Conservation (phyloP, 164 flowering plant genomes). For the Chloranthus sessilifolius region DNA sequence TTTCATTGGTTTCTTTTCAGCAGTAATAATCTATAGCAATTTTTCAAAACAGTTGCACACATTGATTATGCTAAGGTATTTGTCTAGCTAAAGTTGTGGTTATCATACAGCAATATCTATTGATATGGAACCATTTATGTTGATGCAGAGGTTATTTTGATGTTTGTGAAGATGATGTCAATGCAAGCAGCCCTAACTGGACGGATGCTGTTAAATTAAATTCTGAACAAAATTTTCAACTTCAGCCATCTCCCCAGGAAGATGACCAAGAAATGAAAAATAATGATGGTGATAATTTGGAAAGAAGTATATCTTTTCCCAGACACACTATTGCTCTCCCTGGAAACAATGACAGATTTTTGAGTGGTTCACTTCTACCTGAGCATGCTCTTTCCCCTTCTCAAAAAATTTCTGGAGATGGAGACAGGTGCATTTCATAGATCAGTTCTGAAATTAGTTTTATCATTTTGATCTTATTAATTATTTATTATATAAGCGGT, state of each 20-base stretch:
- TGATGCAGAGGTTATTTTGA: slow-evolving; percentile 69
- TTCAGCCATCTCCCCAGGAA: slow-evolving; percentile 21
- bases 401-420: slow-evolving; percentile 40
- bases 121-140: slow-evolving; percentile 3
- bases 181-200: slow-evolving; percentile 35
- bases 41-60: background rate
- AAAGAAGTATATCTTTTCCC: slow-evolving; percentile 35
- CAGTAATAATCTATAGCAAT: background rate
- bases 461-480: too few species aligned
- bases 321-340: slow-evolving; percentile 20
- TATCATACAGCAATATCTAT: background rate
- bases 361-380: slow-evolving; percentile 67
- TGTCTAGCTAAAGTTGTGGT: background rate
- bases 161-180: slow-evolving; percentile 61
- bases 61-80: background rate
- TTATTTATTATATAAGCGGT: too few species aligned
- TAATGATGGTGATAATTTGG: slow-evolving; percentile 36
- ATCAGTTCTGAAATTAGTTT: too few species aligned
- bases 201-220: slow-evolving; percentile 30
- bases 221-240: slow-evolving; percentile 25
- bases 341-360: slow-evolving; percentile 32
- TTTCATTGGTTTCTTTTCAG: background rate
- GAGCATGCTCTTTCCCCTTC: slow-evolving; percentile 46
- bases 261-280: slow-evolving; percentile 31
- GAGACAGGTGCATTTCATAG: slow-evolving; percentile 53